Conservation (phyloP, 1,139 yeast genomes). For the Saccharomyces pastorianus region DNA sequence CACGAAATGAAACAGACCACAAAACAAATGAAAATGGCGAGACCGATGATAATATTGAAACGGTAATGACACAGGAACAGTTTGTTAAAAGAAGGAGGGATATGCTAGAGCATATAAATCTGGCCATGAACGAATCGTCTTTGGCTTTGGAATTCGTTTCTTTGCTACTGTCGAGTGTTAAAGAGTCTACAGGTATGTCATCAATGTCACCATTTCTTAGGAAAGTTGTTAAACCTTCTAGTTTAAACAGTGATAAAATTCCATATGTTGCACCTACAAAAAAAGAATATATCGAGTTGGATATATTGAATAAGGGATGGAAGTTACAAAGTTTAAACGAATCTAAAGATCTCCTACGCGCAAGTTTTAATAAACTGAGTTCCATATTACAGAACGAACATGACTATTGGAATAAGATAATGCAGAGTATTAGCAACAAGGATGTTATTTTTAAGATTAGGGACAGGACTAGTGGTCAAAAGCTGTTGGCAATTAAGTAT, state of each 20-base stretch:
- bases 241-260: conserved; percentile 62
- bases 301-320: conserved; percentile 70
- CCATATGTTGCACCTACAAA: conserved; percentile 14
- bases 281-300: conserved; percentile 17
- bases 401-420: conserved; percentile 58
- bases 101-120: conserved; percentile 46
- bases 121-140: conserved; percentile 84
- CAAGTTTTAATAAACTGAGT: conserved; percentile 45
- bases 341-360: conserved; percentile 45
- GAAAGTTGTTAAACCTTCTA: conserved; percentile 70
- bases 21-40: conserved; percentile 3
- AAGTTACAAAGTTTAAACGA: conserved; percentile 60
- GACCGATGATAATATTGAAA: conserved; percentile 6
- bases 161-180: conserved; percentile 65
- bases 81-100: conserved; percentile 52
- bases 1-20: conserved; percentile 11
- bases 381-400: conserved; percentile 56
- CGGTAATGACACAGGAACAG: conserved; percentile 36
- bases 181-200: conserved; percentile 78
- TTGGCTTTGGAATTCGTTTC: conserved; percentile 82
- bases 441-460: conserved; percentile 69
- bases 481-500: conserved; percentile 64
- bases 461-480: conserved; percentile 43
- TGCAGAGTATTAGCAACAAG: conserved; percentile 41
- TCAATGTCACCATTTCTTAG: conserved; percentile 85